A percentile compares a stretch with the other conserved stretches of the same genome.
phyloP scores from a whole-genome alignment of 768 basidiomycete species.

The Suillus subluteus region DNA sequence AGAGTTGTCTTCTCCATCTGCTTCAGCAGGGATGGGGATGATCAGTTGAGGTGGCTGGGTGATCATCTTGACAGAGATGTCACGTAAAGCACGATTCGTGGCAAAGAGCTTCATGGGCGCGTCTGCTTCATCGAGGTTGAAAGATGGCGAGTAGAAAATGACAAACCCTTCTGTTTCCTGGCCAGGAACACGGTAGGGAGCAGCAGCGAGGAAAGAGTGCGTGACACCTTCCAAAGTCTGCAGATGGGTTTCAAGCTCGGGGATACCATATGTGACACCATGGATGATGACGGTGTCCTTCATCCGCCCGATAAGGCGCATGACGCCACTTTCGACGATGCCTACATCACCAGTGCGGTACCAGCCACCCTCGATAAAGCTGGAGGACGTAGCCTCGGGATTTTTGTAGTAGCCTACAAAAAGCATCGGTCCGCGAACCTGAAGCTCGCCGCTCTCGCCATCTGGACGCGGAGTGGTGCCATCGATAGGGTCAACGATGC shows the following conservation, averaged over 20 bases:
- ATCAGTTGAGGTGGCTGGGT: constrained; percentile 40
- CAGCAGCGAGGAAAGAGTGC: constrained; percentile 38
- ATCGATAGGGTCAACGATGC: constrained; percentile 36
- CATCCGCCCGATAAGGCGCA: constrained; percentile 42
- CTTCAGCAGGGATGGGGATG: constrained; percentile 41
- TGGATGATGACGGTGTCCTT: constrained; percentile 45
- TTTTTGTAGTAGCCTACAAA: constrained; percentile 53
- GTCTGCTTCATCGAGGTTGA: constrained; percentile 28
- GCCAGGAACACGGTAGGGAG: constrained; percentile 39
- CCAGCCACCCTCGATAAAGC: constrained; percentile 55
- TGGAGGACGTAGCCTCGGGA: constrained; percentile 46
- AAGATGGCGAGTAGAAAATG: constrained; percentile 40
- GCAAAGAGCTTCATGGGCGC: constrained; percentile 25
- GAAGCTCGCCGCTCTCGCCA: constrained; percentile 41
- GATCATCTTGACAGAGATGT: constrained; percentile 35
- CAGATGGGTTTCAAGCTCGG: constrained; percentile 39
- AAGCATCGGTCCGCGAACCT: constrained; percentile 43
- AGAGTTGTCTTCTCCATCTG: constrained; percentile 47
- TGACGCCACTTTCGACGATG: constrained; percentile 35
- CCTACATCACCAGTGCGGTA: constrained; percentile 63
- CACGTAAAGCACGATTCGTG: constrained; percentile 35
- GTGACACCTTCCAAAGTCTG: constrained; percentile 40
- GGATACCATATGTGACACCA: constrained; percentile 40
- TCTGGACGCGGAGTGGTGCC: constrained; percentile 30
- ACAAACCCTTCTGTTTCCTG: constrained; percentile 45